Conservation (phyloP, 768 basidiomycete genomes). For the Trametes maxima region DNA sequence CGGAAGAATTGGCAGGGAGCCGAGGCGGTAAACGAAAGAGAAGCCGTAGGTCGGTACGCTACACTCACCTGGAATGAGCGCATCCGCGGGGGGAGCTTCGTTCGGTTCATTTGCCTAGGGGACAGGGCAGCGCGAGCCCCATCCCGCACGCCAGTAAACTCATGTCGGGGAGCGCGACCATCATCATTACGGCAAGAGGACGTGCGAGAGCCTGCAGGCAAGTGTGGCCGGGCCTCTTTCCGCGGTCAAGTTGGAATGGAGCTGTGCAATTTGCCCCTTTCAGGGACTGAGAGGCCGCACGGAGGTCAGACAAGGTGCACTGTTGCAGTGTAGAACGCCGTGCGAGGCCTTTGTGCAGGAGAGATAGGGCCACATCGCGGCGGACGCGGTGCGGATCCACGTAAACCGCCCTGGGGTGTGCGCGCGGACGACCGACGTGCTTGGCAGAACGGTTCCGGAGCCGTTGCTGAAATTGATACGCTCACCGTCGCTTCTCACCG, state of each 20-base stretch:
- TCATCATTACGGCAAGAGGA: constrained; percentile 17
- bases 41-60: not conserved
- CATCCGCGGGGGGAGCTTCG: not conserved
- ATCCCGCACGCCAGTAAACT: not conserved
- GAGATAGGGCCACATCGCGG: not conserved
- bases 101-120: not conserved
- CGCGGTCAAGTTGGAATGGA: constrained; percentile 5
- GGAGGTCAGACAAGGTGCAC: constrained; percentile 10
- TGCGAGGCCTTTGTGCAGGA: not conserved
- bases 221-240: not conserved
- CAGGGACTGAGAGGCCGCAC: not conserved
- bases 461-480: not conserved
- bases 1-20: not conserved
- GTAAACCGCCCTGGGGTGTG: not conserved
- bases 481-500: constrained; percentile 13
- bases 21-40: not conserved
- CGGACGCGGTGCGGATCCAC: not conserved
- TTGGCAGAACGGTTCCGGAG: not conserved
- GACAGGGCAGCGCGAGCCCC: not conserved
- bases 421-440: not conserved
- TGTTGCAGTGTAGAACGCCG: not conserved
- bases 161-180: constrained; percentile 7
- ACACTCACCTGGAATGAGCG: not conserved
- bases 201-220: constrained; percentile 15
- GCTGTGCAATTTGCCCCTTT: not conserved